These are phyloP conservation scores for Acrocalymma vagum DNA, from an alignment of 2,329 filamentous ascomycete genomes.

Conservation along the genomic window DNA sequence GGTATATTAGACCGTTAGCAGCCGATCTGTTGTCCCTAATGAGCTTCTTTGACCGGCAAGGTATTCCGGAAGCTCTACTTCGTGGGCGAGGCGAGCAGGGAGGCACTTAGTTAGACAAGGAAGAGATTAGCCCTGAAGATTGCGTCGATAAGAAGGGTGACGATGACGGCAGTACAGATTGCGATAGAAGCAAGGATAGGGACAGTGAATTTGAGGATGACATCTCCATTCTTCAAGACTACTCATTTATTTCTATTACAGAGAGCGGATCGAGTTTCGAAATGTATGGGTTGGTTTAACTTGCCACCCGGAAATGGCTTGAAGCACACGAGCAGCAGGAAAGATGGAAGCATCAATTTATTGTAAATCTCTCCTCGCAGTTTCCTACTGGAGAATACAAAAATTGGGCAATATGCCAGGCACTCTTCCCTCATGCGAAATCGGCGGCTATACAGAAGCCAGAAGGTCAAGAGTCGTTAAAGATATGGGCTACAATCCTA, in stretches of 20 bases:
- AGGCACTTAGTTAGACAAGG: too few relatives aligned
- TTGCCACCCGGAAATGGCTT: constrained; percentile 24
- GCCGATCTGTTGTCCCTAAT: constrained; percentile 53
- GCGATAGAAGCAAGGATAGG: too few relatives aligned
- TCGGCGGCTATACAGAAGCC: too few relatives aligned
- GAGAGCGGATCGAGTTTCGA: constrained; percentile 16
- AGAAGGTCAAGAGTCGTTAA: too few relatives aligned
- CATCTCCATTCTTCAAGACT: constrained; percentile 15
- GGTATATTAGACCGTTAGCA: constrained; percentile 35
- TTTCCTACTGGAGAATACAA: too few relatives aligned
- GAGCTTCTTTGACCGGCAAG: constrained; percentile 23
- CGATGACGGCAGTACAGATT: too few relatives aligned
- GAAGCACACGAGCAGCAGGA: constrained; percentile 29
- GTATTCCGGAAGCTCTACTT: constrained; percentile 32
- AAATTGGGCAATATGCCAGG: too few relatives aligned
- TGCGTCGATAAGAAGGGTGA: too few relatives aligned
- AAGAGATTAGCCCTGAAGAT: too few relatives aligned
- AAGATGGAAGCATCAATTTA: constrained; percentile 37
- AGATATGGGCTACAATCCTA: too few relatives aligned
- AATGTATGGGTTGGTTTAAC: constrained; percentile 29
- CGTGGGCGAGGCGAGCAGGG: constrained; percentile 11
- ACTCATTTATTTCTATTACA: constrained; percentile 16
- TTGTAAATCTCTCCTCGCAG: too few relatives aligned
- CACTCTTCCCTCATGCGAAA: too few relatives aligned
- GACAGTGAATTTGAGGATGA: constrained; percentile 33